A percentile compares a stretch with the other conserved stretches of the same genome.
phyloP scores from a whole-genome alignment of 768 basidiomycete species.

The Wakefieldia striispora region DNA sequence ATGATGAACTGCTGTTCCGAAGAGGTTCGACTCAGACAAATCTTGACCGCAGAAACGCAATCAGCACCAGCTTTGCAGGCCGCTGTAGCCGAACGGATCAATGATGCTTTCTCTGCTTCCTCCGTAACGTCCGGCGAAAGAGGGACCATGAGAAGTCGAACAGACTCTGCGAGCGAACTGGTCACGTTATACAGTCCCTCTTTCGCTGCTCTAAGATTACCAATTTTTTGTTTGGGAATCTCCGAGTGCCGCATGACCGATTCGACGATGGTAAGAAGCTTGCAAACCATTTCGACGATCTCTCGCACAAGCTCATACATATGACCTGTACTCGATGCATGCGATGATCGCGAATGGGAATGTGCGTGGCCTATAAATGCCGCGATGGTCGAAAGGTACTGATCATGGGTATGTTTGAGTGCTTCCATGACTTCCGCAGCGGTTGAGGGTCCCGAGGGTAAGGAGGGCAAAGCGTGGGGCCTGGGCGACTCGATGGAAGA shows the following conservation, averaged over 20 bases:
- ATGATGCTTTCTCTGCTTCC: slow-evolving; percentile 75
- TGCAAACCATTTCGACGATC: slow-evolving; percentile 91
- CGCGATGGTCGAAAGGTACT: slow-evolving; percentile 90
- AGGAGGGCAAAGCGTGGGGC: slow-evolving; percentile 46
- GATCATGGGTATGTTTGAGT: slow-evolving; percentile 82
- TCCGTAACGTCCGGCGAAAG: slow-evolving; percentile 52
- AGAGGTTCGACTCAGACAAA: slow-evolving; percentile 66
- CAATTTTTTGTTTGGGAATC: slow-evolving; percentile 60
- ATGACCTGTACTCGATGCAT: slow-evolving; percentile 90
- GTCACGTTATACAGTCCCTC: slow-evolving; percentile 83
- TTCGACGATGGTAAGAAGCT: slow-evolving; percentile 88
- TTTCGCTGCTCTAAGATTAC: slow-evolving; percentile 67
- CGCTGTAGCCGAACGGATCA: slow-evolving; percentile 84
- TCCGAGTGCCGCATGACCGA: slow-evolving; percentile 78
- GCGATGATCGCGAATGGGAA: slow-evolving; percentile 83
- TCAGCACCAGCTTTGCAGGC: slow-evolving; percentile 87
- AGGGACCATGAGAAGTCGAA: slow-evolving; percentile 67
- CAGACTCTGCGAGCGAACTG: slow-evolving; percentile 82
- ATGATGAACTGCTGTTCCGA: slow-evolving; percentile 65
- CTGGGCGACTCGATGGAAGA: slow-evolving; percentile 58
- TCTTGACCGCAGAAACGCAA: slow-evolving; percentile 82
- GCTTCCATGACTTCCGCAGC: slow-evolving; percentile 70
- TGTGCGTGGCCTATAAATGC: slow-evolving; percentile 98
- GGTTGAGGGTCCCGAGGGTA: slow-evolving; percentile 72
- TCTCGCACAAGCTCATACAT: slow-evolving; percentile 95